Evolutionary conservation across 78 protist species (phyloP), one percentile per base, ranked within the genome.

Genomic region (Corallochytrium limacisporum): DNA sequence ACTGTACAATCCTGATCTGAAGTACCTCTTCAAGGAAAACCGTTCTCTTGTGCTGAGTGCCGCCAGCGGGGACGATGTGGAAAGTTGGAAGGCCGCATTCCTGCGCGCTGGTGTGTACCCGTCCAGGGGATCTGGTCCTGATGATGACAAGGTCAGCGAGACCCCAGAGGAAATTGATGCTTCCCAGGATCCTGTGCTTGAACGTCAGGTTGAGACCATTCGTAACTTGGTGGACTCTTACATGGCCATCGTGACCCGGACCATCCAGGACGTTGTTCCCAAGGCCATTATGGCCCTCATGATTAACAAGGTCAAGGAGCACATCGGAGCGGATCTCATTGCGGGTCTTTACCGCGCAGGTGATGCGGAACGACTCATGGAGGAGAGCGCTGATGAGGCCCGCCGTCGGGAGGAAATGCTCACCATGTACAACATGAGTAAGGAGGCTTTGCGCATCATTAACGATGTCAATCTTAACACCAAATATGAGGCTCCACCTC

Each of bases 201-300:
- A 69, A 51, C 62, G 75, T 1, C 63, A 69, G 55, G 63, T 69
- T 29, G 75, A 69, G 56, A 69, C 63, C 32, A 69, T 69, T 39
- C 63, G 75, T 32, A 69, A 69, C 50, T 24, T 69, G 22, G 75
- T 69, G 26, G 75, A 57, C 60, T 69, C 75, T 10, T 70, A 70
- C 68, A 43, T 70, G 44, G 32, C 12, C 10, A 70, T 70, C 16
- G 76, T 70, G 28, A 10, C 37, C 18, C 13, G 31, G 82, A 89
- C 78, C 73, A 69, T 94, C 44, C 56, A 57, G 37, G 95, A 91
- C 59, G 33, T 43, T 20, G 93, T 90, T 32, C 98, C 98, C 43
- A 91, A 91, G 78, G 57, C 88, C 59, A 82, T 89, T 68, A 90
- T 90, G 92, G 85, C 80, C 81, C 81, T 95, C 77, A 44, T 95